These are phyloP conservation scores for Elaeis guineensis DNA, from an alignment of 176 grass and related monocot species.

Conservation along the genomic window DNA sequence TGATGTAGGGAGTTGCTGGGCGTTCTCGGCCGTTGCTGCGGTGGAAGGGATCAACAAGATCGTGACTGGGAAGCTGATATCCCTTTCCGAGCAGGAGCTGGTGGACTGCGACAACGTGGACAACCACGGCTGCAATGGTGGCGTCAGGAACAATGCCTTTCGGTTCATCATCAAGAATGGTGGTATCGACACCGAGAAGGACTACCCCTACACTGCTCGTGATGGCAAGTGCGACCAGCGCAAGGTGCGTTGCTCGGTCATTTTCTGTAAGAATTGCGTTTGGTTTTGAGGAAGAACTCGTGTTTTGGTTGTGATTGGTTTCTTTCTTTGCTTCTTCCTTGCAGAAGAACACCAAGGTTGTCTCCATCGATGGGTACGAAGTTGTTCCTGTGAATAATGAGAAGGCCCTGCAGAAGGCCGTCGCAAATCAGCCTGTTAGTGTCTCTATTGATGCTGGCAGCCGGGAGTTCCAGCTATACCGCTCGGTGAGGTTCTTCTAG, in stretches of 20 bases:
- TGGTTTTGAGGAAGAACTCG: too few species aligned
- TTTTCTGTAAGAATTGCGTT: too few species aligned
- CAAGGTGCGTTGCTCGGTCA: neutral
- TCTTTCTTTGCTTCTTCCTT: neutral
- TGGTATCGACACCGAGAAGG: constrained; percentile 9
- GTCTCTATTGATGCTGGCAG: constrained; percentile 17
- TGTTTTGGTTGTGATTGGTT: too few species aligned
- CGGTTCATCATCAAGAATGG: constrained; percentile 12
- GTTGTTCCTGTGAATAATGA: constrained; percentile 9
- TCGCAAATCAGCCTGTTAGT: constrained; percentile 14
- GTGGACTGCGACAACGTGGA: constrained; percentile 7
- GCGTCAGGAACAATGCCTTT: constrained; percentile 13
- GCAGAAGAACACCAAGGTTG: constrained; percentile 14
- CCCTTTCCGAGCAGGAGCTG: constrained; percentile 7
- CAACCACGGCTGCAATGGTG: constrained; percentile 19
- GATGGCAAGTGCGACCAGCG: constrained; percentile 5
- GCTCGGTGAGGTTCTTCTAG: neutral
- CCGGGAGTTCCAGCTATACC: constrained; percentile 14
- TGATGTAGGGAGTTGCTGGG: constrained; percentile 18
- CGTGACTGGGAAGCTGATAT: constrained; percentile 4
- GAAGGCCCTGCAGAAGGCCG: constrained; percentile 8
- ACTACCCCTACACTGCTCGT: neutral
- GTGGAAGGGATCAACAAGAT: constrained; percentile 16
- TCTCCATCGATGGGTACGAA: constrained; percentile 7
- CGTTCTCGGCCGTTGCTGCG: constrained; percentile 12